Conservation (phyloP, 371 early-diverging fungal species). For the Chytridium lagenaria region DNA sequence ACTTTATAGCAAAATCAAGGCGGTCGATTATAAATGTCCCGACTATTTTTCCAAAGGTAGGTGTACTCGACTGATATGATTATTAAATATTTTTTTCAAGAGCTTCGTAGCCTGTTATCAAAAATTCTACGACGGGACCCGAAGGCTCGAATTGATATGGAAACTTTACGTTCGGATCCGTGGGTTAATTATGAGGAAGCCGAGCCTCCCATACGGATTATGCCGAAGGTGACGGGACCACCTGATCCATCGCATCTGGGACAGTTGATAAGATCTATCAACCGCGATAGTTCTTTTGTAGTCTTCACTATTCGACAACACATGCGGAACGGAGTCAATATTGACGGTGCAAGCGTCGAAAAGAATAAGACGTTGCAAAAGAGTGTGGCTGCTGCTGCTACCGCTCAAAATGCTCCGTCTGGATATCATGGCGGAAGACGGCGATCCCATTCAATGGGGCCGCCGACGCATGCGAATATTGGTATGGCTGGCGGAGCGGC, state of each 20-base stretch:
- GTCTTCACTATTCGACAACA: slow-evolving; percentile 54
- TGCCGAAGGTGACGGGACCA: slow-evolving; percentile 43
- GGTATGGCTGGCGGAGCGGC: too few species aligned
- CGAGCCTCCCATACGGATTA: slow-evolving; percentile 46
- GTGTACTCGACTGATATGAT: background rate
- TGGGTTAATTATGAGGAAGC: slow-evolving; percentile 60
- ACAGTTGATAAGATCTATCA: slow-evolving; percentile 50
- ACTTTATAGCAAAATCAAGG: slow-evolving; percentile 63
- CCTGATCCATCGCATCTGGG: slow-evolving; percentile 33
- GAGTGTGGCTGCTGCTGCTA: background rate
- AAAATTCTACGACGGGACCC: slow-evolving; percentile 58
- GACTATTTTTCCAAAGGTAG: slow-evolving; percentile 57
- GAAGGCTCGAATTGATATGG: slow-evolving; percentile 51
- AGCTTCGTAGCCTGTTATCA: slow-evolving; percentile 44
- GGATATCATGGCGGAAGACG: background rate
- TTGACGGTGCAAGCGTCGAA: slow-evolving; percentile 33
- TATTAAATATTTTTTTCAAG: slow-evolving; percentile 26
- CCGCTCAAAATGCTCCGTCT: background rate
- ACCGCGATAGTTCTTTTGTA: slow-evolving; percentile 42
- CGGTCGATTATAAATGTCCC: slow-evolving; percentile 55
- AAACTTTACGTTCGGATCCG: slow-evolving; percentile 52
- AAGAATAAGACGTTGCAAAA: slow-evolving; percentile 31
- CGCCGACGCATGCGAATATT: background rate
- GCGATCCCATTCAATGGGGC: slow-evolving; percentile 2
- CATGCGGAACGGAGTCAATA: slow-evolving; percentile 36